A percentile compares a stretch with the other conserved stretches of the same genome.
phyloP scores from a whole-genome alignment of 2,329 filamentous ascomycete species.

The Sarocladiaceae sp. region DNA sequence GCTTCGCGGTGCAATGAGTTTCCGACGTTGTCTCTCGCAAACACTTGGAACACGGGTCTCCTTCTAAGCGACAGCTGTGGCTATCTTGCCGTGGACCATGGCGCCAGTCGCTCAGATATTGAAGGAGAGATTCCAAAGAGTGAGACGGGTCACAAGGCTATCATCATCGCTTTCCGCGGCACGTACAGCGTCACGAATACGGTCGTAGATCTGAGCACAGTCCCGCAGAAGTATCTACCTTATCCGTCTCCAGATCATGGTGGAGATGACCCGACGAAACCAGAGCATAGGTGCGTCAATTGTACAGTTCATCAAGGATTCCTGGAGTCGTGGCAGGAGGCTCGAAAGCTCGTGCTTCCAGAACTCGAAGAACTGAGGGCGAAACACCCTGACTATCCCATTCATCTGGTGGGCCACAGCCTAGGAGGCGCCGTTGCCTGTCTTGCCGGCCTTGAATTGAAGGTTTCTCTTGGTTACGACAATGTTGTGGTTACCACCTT shows the following conservation, averaged over 20 bases:
- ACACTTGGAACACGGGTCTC: conserved; percentile 86
- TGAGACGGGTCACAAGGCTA: conserved; percentile 29
- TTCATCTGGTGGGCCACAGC: conserved; percentile 84
- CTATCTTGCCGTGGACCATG: conserved; percentile 84
- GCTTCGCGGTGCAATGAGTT: conserved; percentile 83
- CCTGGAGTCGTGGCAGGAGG: conserved; percentile 75
- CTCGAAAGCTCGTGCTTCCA: conserved; percentile 65
- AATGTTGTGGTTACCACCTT: conserved; percentile 82
- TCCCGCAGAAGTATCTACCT: conserved; percentile 86
- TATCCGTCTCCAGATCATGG: conserved; percentile 61
- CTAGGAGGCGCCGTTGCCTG: conserved; percentile 89
- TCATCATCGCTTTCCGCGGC: conserved; percentile 87
- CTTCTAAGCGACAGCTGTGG: conserved; percentile 88
- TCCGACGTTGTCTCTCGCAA: conserved; percentile 70
- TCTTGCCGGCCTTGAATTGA: conserved; percentile 78
- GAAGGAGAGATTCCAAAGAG: conserved; percentile 10
- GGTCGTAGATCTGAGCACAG: conserved; percentile 81
- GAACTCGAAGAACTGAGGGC: conserved; percentile 55
- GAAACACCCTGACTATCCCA: conserved; percentile 64
- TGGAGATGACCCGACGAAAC: conserved; percentile 26
- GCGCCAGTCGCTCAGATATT: conserved; percentile 17
- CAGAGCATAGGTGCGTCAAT: conserved; percentile 64
- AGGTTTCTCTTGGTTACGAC: conserved; percentile 66
- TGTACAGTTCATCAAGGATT: conserved; percentile 95
- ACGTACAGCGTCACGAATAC: conserved; percentile 94